Evolutionary conservation across 257 asterid genomes (phyloP), one percentile per base, ranked within the genome.

Genomic region (Echium plantagineum): DNA sequence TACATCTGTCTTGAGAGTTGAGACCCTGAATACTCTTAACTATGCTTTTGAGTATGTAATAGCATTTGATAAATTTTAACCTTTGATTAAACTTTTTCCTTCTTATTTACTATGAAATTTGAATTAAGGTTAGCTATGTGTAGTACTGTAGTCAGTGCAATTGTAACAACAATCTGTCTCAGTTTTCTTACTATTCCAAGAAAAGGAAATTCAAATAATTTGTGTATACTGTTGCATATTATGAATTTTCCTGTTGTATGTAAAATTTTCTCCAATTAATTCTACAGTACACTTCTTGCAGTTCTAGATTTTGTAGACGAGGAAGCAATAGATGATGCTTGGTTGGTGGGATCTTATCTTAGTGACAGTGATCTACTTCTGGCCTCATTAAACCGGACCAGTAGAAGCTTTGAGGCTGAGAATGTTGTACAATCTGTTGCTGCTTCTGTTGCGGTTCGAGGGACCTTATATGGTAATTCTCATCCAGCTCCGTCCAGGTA

Each of bases 391-490:
- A 60, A 56, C 65, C 75, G 90, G 49, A 58, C 58, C 63, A 62
- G 58, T 63, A 76, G 80, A 69, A 79, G 68, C 62, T 73, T 74
- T 60, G 94, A 83, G 69, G 77, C 85, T 69, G 94, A 83, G 78
- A 90, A 90, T 71, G 57, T 80, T 63, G 60, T 77, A 64, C 94
- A 81, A 65, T 85, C 94, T 53, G 81, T 83, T 70, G 96, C 98
- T 74, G 90, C 94, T 68, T 91, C 98, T 60, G 71, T 88, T 79
- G 90, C 96, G 55, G 88, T 75, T 6, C 87, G 98, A 67, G 98
- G 96, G 48, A 89, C 84, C 47, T 75, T 91, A 54, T 91, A 82
- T 81, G 95, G 98, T 58, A 91, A 88, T 67, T 66, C 84, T 60
- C 65, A 66, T 66, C 94, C 83, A 17, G 76, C 71, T 53, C 82